A percentile compares a stretch with the other conserved stretches of the same genome.
phyloP scores from a whole-genome alignment of 257 asterid species.

The Przewalskia tangutica region DNA sequence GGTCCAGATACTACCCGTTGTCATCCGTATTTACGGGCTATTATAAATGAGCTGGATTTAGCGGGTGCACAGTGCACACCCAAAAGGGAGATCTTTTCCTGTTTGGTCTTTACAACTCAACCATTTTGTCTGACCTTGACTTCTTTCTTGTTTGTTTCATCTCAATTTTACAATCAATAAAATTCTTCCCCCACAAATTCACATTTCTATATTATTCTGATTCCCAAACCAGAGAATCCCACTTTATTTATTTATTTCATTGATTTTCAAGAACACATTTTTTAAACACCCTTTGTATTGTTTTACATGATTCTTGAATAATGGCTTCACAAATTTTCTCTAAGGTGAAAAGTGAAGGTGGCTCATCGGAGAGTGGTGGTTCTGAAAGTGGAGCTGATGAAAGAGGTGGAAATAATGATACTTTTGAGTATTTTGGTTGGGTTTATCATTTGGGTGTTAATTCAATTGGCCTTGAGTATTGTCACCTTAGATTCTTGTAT shows the following conservation, averaged over 20 bases:
- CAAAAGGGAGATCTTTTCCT: neutral
- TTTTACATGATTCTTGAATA: neutral
- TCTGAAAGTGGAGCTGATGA: constrained; percentile 48
- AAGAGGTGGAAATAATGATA: constrained; percentile 16
- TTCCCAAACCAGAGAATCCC: neutral
- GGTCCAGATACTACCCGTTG: too few relatives aligned
- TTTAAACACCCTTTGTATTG: neutral
- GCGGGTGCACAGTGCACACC: too few relatives aligned
- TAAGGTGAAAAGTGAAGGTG: constrained; percentile 28
- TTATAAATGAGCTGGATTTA: too few relatives aligned
- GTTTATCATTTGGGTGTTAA: constrained; percentile 70
- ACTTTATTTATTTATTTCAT: neutral
- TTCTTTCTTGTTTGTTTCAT: neutral
- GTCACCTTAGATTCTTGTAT: constrained; percentile 55
- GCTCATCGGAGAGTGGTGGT: constrained; percentile 39
- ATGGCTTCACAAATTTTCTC: constrained; percentile 7
- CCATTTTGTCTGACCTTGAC: neutral
- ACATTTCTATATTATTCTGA: neutral
- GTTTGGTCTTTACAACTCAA: neutral
- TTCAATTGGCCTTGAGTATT: constrained; percentile 66
- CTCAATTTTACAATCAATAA: neutral
- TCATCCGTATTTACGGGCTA: too few relatives aligned
- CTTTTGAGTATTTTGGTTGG: constrained; percentile 67
- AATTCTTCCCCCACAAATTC: too few relatives aligned
- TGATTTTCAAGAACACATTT: neutral